These are phyloP conservation scores for Parathielavia hyrcaniae DNA, from an alignment of 495 filamentous ascomycete species.

Conservation along the genomic window DNA sequence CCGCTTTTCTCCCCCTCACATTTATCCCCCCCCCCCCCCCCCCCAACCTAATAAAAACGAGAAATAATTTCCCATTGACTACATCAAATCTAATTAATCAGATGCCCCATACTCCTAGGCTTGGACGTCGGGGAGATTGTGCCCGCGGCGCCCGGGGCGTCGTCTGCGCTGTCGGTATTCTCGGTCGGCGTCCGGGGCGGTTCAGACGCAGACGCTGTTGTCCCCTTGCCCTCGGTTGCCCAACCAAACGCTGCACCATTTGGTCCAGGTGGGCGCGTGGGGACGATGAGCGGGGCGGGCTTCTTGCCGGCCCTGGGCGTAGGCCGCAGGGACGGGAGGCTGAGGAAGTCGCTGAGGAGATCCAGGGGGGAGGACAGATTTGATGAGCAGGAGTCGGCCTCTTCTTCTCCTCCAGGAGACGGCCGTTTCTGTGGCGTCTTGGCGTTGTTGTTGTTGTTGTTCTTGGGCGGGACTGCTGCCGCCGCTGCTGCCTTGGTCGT, in stretches of 20 bases:
- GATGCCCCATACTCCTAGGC: constrained; percentile 36
- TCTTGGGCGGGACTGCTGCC: neutral
- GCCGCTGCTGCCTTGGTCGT: constrained; percentile 32
- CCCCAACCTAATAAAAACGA: too few species aligned
- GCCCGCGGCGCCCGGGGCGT: neutral
- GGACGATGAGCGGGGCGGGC: constrained; percentile 10
- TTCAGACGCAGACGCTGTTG: too few species aligned
- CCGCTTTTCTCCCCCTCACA: neutral
- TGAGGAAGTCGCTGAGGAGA: constrained; percentile 7
- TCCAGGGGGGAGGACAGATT: constrained; percentile 25
- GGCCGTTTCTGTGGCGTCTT: constrained; percentile 19
- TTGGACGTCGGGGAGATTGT: constrained; percentile 43
- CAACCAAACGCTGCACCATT: neutral
- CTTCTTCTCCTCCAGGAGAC: constrained; percentile 12
- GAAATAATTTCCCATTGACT: neutral
- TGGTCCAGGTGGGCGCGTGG: neutral
- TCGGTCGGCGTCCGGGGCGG: too few species aligned
- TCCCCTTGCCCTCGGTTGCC: neutral
- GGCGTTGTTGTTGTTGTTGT: constrained; percentile 12
- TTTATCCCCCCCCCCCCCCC: too few species aligned
- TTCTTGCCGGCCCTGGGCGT: constrained; percentile 8
- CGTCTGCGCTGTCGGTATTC: neutral
- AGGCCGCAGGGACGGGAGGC: constrained; percentile 29
- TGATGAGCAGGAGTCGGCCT: constrained; percentile 22
- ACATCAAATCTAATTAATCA: constrained; percentile 34